phyloP scores from a whole-genome alignment of 2,329 filamentous ascomycete species.

The Endothia cerciana region DNA sequence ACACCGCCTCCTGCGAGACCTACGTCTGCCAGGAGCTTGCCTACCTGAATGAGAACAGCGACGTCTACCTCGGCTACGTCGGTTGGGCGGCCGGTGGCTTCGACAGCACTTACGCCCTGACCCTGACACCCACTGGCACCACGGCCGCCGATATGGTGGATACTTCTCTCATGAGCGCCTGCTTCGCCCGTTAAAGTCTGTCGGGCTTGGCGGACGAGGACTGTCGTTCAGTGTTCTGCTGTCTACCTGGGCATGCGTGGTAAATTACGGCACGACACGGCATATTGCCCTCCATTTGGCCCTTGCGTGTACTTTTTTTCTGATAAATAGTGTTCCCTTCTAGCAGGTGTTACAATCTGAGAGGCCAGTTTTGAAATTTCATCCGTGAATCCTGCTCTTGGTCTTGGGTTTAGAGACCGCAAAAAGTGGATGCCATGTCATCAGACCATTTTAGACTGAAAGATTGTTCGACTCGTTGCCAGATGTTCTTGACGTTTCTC shows the following conservation, averaged over 20 bases:
- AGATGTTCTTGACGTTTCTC: no score
- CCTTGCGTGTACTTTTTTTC: not conserved
- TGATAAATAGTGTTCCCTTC: not conserved
- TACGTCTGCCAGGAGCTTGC: conserved; percentile 39
- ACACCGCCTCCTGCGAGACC: conserved; percentile 39
- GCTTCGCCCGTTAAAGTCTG: conserved; percentile 30
- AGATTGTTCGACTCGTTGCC: not conserved
- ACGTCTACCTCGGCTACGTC: conserved; percentile 37
- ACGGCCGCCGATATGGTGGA: conserved; percentile 39
- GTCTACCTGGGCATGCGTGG: not conserved
- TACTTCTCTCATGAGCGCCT: conserved; percentile 48
- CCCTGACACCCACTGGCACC: conserved; percentile 36
- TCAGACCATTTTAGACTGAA: no score
- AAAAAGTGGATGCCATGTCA: no score
- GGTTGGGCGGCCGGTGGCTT: conserved; percentile 38
- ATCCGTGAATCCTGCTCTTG: not conserved
- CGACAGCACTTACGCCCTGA: conserved; percentile 35
- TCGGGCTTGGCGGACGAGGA: not conserved
- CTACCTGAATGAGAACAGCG: conserved; percentile 39
- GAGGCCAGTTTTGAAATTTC: not conserved
- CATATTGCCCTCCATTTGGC: not conserved
- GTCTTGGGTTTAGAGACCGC: not conserved
- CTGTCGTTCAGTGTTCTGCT: not conserved
- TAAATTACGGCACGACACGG: not conserved
- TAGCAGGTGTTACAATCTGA: not conserved